These are phyloP conservation scores for Mallotus japonicus DNA, from an alignment of 441 rosid species.

Conservation along the genomic window DNA sequence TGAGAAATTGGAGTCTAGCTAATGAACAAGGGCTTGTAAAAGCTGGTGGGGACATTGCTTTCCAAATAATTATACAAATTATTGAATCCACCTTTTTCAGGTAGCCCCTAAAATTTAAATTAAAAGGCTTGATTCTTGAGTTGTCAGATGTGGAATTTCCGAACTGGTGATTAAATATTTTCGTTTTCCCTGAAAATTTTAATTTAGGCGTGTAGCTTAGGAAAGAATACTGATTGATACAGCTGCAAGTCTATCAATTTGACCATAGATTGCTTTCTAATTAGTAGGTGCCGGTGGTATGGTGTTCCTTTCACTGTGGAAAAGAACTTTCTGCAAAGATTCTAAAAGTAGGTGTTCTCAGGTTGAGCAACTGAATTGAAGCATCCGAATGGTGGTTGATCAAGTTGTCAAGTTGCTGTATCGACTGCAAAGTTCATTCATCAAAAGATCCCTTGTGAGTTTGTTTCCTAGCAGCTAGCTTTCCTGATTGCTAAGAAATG, in stretches of 20 bases:
- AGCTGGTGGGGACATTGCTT: conserved; percentile 2
- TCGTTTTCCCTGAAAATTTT: not conserved
- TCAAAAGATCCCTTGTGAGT: not conserved
- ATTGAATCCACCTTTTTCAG: not conserved
- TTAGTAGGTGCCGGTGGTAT: not conserved
- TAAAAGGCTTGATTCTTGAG: not conserved
- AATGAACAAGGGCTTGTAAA: not conserved
- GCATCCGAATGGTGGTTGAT: not conserved
- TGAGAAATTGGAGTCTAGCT: conserved; percentile 11
- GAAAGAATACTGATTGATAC: not conserved
- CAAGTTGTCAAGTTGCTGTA: not conserved
- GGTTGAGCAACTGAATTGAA: not conserved
- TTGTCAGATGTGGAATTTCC: not conserved
- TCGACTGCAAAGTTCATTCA: not conserved
- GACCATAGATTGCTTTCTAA: not conserved
- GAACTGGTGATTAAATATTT: not conserved
- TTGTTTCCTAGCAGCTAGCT: not conserved
- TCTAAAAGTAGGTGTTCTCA: not conserved
- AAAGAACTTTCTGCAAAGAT: not conserved
- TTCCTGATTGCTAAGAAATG: not conserved
- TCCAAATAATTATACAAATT: not conserved
- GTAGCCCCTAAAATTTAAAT: not conserved
- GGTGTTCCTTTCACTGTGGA: not conserved
- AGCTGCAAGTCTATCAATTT: not conserved
- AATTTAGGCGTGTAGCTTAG: not conserved